phyloP scores from a whole-genome alignment of 305 asterid species.

The Vinca major region DNA sequence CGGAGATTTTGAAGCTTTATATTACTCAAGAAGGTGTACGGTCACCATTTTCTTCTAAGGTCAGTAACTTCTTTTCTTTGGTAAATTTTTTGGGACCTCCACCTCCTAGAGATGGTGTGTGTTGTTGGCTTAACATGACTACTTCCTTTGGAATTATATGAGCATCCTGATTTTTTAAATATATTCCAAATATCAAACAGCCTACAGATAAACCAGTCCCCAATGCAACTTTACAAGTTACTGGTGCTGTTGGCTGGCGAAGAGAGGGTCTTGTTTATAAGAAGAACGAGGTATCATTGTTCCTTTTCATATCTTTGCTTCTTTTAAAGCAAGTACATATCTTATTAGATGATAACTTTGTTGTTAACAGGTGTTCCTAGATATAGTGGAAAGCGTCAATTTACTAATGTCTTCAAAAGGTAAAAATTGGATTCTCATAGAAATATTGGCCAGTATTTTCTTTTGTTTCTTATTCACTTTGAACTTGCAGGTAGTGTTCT shows the following conservation, averaged over 20 bases:
- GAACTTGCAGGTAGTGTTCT: constrained; percentile 69
- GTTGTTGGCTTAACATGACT: neutral
- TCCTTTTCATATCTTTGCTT: neutral
- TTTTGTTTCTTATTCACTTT: constrained; percentile 16
- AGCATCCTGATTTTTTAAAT: constrained; percentile 12
- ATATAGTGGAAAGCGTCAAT: constrained; percentile 33
- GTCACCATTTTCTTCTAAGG: constrained; percentile 97
- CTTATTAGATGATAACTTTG: constrained; percentile 12
- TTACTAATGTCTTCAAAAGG: constrained; percentile 99
- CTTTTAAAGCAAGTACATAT: constrained; percentile 5
- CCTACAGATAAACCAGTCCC: constrained; percentile 89
- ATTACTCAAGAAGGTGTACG: constrained; percentile 99
- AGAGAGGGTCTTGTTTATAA: constrained; percentile 94
- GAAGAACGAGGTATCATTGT: constrained; percentile 78
- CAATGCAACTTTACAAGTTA: constrained; percentile 96
- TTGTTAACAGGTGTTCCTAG: constrained; percentile 63
- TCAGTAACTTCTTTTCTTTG: constrained; percentile 21
- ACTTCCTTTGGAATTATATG: neutral
- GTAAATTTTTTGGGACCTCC: neutral
- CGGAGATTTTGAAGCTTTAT: constrained; percentile 37
- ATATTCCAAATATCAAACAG: constrained; percentile 32
- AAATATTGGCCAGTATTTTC: constrained; percentile 3
- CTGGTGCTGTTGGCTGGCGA: constrained; percentile 99
- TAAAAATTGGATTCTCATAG: constrained; percentile 16
- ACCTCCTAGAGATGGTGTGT: neutral